Conservation (phyloP, 2,329 filamentous ascomycete genomes). For the Pyrenochaeta sp. region DNA sequence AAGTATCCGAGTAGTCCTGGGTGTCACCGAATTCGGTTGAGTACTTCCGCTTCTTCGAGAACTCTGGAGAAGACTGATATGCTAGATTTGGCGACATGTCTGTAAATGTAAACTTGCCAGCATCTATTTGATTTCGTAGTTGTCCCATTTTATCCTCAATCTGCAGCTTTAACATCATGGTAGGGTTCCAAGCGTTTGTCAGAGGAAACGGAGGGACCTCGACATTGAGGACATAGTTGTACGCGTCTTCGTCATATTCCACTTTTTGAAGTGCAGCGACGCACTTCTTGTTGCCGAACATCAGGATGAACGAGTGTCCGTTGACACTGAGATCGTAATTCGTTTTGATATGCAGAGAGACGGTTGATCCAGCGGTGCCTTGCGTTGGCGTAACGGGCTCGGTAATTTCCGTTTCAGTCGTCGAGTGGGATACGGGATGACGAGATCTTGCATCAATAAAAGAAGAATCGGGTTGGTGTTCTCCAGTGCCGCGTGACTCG, state of each 20-base stretch:
- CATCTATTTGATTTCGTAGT: conserved; percentile 59
- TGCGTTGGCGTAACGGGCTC: conserved; percentile 69
- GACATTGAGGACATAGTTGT: conserved; percentile 74
- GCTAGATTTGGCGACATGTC: conserved; percentile 50
- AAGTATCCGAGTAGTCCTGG: conserved; percentile 35
- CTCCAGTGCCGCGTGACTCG: conserved; percentile 54
- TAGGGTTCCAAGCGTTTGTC: conserved; percentile 63
- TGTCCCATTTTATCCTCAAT: conserved; percentile 66
- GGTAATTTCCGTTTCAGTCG: conserved; percentile 64
- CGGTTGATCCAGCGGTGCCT: conserved; percentile 73
- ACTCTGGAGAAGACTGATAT: conserved; percentile 39
- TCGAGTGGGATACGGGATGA: conserved; percentile 57
- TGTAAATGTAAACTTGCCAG: conserved; percentile 69
- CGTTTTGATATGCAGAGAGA: conserved; percentile 77
- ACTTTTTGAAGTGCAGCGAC: conserved; percentile 70
- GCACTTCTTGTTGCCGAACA: conserved; percentile 81
- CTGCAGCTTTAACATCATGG: conserved; percentile 66
- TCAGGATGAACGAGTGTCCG: conserved; percentile 66
- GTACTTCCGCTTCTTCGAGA: conserved; percentile 42
- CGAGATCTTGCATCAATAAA: conserved; percentile 66
- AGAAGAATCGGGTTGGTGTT: conserved; percentile 57
- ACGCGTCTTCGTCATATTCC: conserved; percentile 64
- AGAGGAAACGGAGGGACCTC: conserved; percentile 72
- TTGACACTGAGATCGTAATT: conserved; percentile 74
- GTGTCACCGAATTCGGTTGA: conserved; percentile 37